Percentiles rank a stretch among this genome's conserved stretches.
These are phyloP conservation scores for Cynara cardunculus DNA, from an alignment of 129 eudicot genomes.

Conservation along the genomic window DNA sequence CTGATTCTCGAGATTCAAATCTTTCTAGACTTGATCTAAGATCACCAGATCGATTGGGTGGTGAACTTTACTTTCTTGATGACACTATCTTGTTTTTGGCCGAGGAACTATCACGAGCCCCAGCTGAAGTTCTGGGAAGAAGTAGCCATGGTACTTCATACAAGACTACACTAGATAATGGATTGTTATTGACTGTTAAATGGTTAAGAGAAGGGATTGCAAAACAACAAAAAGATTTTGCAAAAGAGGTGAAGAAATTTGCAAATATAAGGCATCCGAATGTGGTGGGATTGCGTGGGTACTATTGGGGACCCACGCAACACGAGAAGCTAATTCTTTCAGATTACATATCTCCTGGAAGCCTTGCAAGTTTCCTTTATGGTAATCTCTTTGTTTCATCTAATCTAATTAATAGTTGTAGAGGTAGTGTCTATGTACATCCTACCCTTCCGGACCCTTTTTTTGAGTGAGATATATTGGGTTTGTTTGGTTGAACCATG, in stretches of 20 bases:
- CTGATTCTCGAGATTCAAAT: slow-evolving; percentile 84
- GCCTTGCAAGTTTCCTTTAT: slow-evolving; percentile 89
- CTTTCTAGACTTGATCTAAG: slow-evolving; percentile 74
- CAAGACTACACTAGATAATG: slow-evolving; percentile 80
- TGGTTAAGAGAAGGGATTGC: slow-evolving; percentile 99
- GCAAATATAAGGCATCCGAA: slow-evolving; percentile 94
- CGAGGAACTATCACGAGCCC: slow-evolving; percentile 87
- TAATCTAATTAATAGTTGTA: too few relatives aligned
- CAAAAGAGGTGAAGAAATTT: slow-evolving; percentile 92
- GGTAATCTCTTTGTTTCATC: slow-evolving; percentile 30
- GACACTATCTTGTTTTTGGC: slow-evolving; percentile 82
- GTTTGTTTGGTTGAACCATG: background rate
- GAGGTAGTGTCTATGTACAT: too few relatives aligned
- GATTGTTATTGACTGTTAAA: slow-evolving; percentile 84
- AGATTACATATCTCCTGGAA: slow-evolving; percentile 89
- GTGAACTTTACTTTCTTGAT: slow-evolving; percentile 90
- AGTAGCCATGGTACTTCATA: slow-evolving; percentile 99
- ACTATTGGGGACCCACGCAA: slow-evolving; percentile 99
- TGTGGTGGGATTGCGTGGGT: slow-evolving; percentile 92
- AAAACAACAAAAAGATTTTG: slow-evolving; percentile 88
- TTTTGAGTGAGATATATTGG: background rate
- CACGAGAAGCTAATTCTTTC: slow-evolving; percentile 96
- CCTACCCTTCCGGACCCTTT: too few relatives aligned
- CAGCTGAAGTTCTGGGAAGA: slow-evolving; percentile 94
- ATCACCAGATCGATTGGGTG: slow-evolving; percentile 88